phyloP scores from a whole-genome alignment of 768 basidiomycete species.

The Kwoniella sp. region DNA sequence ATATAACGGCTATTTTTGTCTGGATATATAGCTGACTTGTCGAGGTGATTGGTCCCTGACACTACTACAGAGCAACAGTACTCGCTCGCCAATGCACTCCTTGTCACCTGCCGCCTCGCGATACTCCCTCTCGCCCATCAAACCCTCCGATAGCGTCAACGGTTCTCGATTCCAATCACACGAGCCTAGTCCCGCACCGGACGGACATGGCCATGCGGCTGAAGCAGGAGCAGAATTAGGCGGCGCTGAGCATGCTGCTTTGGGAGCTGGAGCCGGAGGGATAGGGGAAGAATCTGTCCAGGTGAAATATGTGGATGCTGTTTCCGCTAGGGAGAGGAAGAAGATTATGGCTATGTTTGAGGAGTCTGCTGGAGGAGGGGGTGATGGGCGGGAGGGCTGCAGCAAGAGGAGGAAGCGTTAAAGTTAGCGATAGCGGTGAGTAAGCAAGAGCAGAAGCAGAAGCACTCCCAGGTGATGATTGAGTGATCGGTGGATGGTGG shows the following conservation, averaged over 20 bases:
- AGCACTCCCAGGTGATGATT: no score
- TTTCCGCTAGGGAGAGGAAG: slow-evolving; percentile 44
- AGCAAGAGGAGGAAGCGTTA: slow-evolving; percentile 9
- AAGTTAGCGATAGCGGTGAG: no score
- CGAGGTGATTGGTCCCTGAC: neutral
- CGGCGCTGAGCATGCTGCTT: neutral
- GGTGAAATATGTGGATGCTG: slow-evolving; percentile 47
- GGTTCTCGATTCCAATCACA: neutral
- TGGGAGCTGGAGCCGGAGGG: neutral
- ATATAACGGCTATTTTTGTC: no score
- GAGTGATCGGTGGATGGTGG: no score
- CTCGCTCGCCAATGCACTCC: slow-evolving; percentile 19
- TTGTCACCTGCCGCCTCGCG: slow-evolving; percentile 15
- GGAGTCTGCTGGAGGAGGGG: neutral
- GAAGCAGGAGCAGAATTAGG: neutral
- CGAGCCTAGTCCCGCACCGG: neutral
- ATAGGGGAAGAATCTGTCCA: slow-evolving; percentile 42
- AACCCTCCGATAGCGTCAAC: neutral
- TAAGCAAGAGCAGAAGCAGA: no score
- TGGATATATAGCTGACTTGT: neutral
- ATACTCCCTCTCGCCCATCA: slow-evolving; percentile 2
- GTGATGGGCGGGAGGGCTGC: slow-evolving; percentile 9
- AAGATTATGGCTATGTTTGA: slow-evolving; percentile 41
- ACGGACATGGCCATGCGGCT: neutral
- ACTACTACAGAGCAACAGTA: neutral